Conservation (phyloP, 805 yeast species). For the Candida easanensis region DNA sequence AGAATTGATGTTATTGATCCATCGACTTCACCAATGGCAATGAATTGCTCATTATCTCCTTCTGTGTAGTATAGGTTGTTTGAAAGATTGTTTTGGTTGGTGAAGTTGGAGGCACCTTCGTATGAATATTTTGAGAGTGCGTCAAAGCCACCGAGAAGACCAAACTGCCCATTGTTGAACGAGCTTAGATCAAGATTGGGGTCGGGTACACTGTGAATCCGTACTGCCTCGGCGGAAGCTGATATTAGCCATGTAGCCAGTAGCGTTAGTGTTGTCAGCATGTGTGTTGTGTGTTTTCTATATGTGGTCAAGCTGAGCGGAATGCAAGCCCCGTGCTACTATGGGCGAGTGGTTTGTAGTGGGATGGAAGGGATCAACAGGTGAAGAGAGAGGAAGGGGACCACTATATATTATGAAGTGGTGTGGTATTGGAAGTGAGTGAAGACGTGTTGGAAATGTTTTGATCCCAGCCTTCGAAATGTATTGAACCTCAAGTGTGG, state of each 20-base stretch:
- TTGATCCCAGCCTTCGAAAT: too few species aligned
- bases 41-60: constrained; percentile 15
- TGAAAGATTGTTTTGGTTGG: constrained; percentile 20
- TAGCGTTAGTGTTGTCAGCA: background rate
- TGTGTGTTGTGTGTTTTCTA: background rate
- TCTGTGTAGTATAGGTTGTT: constrained; percentile 22
- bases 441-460: too few species aligned
- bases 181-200: constrained; percentile 24
- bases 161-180: constrained; percentile 21
- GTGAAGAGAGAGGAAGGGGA: too few species aligned
- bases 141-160: constrained; percentile 35
- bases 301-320: background rate
- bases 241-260: constrained; percentile 7
- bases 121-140: constrained; percentile 35
- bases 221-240: constrained; percentile 7
- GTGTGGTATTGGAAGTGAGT: too few species aligned
- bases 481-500: too few species aligned
- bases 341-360: background rate
- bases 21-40: constrained; percentile 19
- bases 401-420: too few species aligned
- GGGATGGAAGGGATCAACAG: too few species aligned
- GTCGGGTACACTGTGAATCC: constrained; percentile 10
- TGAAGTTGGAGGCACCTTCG: constrained; percentile 33
- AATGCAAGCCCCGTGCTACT: background rate
- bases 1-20: constrained; percentile 24